These are phyloP conservation scores for Lasiosphaeriaceae sp. DNA, from an alignment of 495 filamentous ascomycete species.

Conservation along the genomic window DNA sequence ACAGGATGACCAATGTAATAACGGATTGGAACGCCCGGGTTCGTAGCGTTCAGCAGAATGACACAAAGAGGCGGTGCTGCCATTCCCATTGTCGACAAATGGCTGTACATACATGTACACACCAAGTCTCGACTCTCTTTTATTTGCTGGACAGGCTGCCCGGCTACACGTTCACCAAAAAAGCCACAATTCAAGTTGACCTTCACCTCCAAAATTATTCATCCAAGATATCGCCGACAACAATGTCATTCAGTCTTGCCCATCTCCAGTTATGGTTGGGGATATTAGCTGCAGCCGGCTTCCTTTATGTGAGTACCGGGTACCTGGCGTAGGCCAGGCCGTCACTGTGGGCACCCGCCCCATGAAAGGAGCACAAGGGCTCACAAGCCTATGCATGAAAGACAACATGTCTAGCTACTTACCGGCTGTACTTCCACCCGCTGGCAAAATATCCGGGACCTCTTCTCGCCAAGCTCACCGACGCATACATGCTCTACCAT, in stretches of 20 bases:
- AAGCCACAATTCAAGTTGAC: no score
- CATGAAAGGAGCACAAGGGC: not conserved
- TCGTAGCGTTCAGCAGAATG: no score
- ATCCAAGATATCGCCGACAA: not conserved
- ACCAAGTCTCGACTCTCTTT: no score
- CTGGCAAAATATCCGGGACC: constrained; percentile 66
- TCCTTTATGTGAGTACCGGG: constrained; percentile 29
- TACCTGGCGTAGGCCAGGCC: no score
- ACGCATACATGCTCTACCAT: constrained; percentile 54
- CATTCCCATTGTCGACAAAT: no score
- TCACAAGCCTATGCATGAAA: not conserved
- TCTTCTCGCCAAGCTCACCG: constrained; percentile 52
- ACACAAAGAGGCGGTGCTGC: no score
- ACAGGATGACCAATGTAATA: not conserved
- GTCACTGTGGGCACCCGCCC: no score
- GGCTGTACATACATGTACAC: no score
- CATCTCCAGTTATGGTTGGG: constrained; percentile 32
- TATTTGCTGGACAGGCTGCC: no score
- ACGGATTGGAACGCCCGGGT: no score
- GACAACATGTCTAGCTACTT: constrained; percentile 37
- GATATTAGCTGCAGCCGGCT: constrained; percentile 7
- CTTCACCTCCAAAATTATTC: not conserved
- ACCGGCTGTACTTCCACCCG: constrained; percentile 59
- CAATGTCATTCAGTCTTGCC: constrained; percentile 21
- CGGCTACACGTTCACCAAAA: no score